Evolutionary conservation across 352 stramenopile species (phyloP).

Genomic region (Pythium aristosporum): DNA sequence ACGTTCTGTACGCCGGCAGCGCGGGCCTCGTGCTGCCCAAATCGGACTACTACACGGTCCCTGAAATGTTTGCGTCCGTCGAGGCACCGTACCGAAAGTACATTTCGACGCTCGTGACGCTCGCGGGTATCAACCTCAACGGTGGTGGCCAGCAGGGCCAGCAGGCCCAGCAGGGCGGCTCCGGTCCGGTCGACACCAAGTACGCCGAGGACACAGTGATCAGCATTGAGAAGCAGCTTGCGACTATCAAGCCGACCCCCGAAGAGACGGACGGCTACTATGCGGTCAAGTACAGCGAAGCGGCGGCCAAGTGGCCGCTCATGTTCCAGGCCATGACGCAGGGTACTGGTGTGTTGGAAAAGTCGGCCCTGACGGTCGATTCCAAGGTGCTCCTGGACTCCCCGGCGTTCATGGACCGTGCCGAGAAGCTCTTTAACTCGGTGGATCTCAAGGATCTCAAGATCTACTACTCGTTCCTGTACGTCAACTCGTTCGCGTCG

Average conservation of each 20-base stretch:
- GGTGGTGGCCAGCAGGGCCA: conserved; percentile 9
- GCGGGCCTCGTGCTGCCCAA: conserved; percentile 79
- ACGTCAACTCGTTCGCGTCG: conserved; percentile 39
- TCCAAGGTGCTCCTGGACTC: conserved; percentile 49
- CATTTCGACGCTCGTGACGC: conserved; percentile 43
- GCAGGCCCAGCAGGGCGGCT: conserved; percentile 21
- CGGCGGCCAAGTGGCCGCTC: conserved; percentile 83
- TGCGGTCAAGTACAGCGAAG: conserved; percentile 79
- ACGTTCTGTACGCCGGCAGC: conserved; percentile 74
- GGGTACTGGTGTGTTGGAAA: conserved; percentile 39
- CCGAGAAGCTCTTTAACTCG: conserved; percentile 50
- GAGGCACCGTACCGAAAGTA: conserved; percentile 39
- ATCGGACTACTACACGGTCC: conserved; percentile 83
- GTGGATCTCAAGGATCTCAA: conserved; percentile 56
- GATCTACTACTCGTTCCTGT: conserved; percentile 52
- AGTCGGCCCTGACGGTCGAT: conserved; percentile 34
- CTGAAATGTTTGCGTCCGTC: conserved; percentile 25
- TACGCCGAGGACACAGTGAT: conserved; percentile 53
- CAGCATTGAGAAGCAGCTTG: conserved; percentile 63
- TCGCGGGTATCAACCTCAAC: conserved; percentile 31
- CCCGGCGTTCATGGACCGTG: conserved; percentile 44
- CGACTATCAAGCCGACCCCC: conserved; percentile 37
- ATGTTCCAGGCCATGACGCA: conserved; percentile 56
- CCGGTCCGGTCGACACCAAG: conserved; percentile 2
- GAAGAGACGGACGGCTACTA: conserved; percentile 38